Conservation (phyloP, 495 filamentous ascomycete genomes). For the Podospora sp. region DNA sequence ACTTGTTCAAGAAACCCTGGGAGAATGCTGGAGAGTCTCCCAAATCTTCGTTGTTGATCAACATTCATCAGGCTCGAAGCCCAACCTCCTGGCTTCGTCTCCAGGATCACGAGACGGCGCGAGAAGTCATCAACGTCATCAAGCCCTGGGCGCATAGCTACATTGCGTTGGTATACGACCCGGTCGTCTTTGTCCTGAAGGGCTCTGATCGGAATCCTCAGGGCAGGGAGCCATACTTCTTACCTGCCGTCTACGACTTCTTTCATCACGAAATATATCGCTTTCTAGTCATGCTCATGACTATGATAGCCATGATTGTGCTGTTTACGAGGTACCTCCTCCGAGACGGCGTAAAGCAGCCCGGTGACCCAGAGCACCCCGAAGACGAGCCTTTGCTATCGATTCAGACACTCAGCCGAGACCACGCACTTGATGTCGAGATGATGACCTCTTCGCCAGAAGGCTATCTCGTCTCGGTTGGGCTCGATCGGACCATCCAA, state of each 20-base stretch:
- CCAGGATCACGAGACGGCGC: slow-evolving; percentile 73
- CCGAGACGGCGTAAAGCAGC: slow-evolving; percentile 51
- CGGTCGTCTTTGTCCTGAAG: slow-evolving; percentile 65
- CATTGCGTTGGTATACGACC: slow-evolving; percentile 67
- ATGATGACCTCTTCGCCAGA: slow-evolving; percentile 58
- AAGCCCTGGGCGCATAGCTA: slow-evolving; percentile 68
- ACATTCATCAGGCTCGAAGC: slow-evolving; percentile 67
- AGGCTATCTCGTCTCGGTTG: slow-evolving; percentile 66
- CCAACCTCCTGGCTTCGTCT: slow-evolving; percentile 70
- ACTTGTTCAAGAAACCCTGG: slow-evolving; percentile 38
- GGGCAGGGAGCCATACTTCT: slow-evolving; percentile 43
- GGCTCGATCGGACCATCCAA: slow-evolving; percentile 62
- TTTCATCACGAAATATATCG: slow-evolving; percentile 57
- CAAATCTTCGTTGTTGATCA: slow-evolving; percentile 45
- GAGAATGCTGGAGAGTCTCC: slow-evolving; percentile 32
- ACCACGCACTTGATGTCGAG: slow-evolving; percentile 66
- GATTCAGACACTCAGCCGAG: slow-evolving; percentile 57
- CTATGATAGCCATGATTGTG: slow-evolving; percentile 58
- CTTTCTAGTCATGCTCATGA: slow-evolving; percentile 57
- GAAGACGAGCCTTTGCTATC: slow-evolving; percentile 57
- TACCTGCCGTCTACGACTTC: slow-evolving; percentile 60
- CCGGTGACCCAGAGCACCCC: slow-evolving; percentile 34
- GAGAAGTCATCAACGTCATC: slow-evolving; percentile 67
- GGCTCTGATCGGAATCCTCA: slow-evolving; percentile 60
- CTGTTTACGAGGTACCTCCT: slow-evolving; percentile 69